phyloP scores from a whole-genome alignment of 306 rosid genomes.

The Gleditsia sinensis region DNA sequence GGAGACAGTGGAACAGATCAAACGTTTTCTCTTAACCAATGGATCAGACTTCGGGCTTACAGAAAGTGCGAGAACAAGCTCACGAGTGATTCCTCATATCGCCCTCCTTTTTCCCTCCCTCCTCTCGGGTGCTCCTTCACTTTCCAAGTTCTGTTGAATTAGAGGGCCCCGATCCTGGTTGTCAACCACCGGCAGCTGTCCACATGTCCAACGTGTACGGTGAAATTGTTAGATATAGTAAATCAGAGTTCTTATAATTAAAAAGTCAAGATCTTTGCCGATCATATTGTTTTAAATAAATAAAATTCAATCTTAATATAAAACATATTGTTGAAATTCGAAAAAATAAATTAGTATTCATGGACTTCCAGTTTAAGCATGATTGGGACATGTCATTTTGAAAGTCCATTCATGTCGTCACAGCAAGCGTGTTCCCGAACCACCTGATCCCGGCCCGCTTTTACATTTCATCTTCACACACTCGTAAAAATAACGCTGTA shows the following conservation, averaged over 20 bases:
- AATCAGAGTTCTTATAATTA: too few relatives aligned
- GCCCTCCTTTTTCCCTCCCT: not conserved
- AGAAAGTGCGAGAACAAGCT: not conserved
- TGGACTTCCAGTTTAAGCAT: too few relatives aligned
- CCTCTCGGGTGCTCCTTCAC: not conserved
- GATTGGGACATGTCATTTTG: not conserved
- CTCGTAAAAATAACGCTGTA: too few relatives aligned
- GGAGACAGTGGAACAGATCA: not conserved
- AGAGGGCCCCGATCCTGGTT: not conserved
- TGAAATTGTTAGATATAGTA: too few relatives aligned
- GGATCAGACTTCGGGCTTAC: not conserved
- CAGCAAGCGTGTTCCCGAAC: not conserved
- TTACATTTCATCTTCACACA: too few relatives aligned
- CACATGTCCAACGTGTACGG: conserved; percentile 6
- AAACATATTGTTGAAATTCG: too few relatives aligned
- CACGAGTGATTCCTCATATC: not conserved
- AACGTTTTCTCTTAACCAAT: not conserved
- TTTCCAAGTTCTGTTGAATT: not conserved
- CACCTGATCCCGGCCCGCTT: not conserved
- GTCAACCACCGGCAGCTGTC: conserved; percentile 1
- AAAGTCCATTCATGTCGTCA: not conserved
- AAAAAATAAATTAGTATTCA: too few relatives aligned
- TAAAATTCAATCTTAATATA: too few relatives aligned
- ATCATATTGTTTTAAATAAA: too few relatives aligned
- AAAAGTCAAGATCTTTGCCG: too few relatives aligned